Conservation (phyloP, 1,139 yeast genomes). For the Yamadazyma triangularis region DNA sequence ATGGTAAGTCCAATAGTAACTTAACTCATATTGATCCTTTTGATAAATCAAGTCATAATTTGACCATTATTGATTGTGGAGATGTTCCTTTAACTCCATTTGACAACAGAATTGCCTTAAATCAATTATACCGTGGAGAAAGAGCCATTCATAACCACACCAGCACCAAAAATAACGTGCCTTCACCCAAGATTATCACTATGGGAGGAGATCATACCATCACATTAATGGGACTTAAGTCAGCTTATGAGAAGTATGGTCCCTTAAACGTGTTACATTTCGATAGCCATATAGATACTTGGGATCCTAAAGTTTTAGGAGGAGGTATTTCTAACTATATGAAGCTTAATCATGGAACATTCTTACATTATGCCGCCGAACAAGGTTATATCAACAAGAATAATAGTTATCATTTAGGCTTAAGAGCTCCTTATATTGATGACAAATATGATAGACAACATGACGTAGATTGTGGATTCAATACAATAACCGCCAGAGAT, state of each 20-base stretch:
- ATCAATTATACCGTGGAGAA: constrained; percentile 49
- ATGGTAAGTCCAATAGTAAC: constrained; percentile 17
- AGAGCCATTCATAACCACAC: constrained; percentile 38
- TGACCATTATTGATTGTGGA: constrained; percentile 47
- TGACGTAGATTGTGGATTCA: constrained; percentile 48
- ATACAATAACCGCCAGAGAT: constrained; percentile 43
- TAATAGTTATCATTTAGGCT: constrained; percentile 50
- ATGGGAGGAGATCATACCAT: constrained; percentile 60
- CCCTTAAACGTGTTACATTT: constrained; percentile 45
- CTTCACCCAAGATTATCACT: constrained; percentile 34
- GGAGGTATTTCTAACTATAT: constrained; percentile 51
- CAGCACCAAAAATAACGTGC: constrained; percentile 5
- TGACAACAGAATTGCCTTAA: constrained; percentile 49
- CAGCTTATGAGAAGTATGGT: constrained; percentile 45
- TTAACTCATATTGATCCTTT: constrained; percentile 22
- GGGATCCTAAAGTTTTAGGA: constrained; percentile 54
- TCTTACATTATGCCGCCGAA: constrained; percentile 55
- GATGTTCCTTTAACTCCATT: constrained; percentile 55
- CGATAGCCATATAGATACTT: constrained; percentile 58
- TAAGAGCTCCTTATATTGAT: constrained; percentile 53
- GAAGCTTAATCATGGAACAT: constrained; percentile 53
- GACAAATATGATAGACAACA: constrained; percentile 35
- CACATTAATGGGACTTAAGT: constrained; percentile 44
- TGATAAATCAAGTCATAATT: constrained; percentile 23
- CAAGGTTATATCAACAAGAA: constrained; percentile 43